Base-by-base conservation (phyloP, 495 filamentous ascomycete genomes). In the Penicillium nucicola region DNA sequence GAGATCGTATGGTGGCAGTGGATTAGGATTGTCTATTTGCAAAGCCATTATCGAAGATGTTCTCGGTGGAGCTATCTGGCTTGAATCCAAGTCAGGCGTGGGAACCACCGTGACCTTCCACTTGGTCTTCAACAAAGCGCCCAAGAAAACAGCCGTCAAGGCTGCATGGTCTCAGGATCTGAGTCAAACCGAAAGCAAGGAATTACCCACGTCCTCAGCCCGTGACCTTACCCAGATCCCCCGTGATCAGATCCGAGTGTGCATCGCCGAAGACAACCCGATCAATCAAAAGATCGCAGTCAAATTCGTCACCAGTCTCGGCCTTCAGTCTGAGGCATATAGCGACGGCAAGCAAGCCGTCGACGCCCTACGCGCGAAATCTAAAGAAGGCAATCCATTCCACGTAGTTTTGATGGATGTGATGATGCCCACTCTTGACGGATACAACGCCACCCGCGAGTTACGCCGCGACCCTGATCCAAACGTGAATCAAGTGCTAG, bases 31-130 rank as follows among this genome's bases (percentile, higher is more conserved):
- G 36, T 91, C 87, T 60, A 96, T 96, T 55, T 96, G 91, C 79
- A 96, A 95, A 66, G 91, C 92, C 1, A 83, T 96, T 42, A 90
- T 96, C 50, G 88, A 95, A 69, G 90, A 89, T 45, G 92, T 95
- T 56, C 87, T 96, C 73, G 82, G 85, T 13, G 91, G 91, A 14
- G 84, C 76, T 22, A 93, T 96, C 53, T 84, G 82, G 70, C 78
- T 96, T 5, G 89, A 95, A 54, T 91, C 87, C 41, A 76, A 77
- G 12, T 79, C 87, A 5, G 86, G 84, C 20, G 72, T 80, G 17
- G 91, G 91, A 33, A 96, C 91, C 0, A 95, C 86, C 0, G 91
- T 92, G 18, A 90, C 81, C 35, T 96, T 96, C 72, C 86, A 84
- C 2, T 69, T 96, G 42, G 81, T 80, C 1, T 95, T 95, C 64